Evolutionary conservation across 768 basidiomycete species (phyloP).

Genomic region (Trametes meyenii): DNA sequence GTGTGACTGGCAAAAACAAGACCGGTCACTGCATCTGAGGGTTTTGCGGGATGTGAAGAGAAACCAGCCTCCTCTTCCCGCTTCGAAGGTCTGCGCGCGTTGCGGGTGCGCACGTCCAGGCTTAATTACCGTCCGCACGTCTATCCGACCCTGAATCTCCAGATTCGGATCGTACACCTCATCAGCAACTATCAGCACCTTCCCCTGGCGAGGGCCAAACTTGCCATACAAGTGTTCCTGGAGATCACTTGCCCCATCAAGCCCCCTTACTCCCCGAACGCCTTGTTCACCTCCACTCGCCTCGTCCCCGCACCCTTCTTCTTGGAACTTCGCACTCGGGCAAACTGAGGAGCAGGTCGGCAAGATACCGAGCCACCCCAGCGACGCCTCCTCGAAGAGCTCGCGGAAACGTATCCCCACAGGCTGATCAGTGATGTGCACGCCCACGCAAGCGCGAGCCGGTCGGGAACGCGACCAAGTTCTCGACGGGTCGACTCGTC

Average conservation of each 20-base stretch:
- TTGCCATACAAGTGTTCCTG: conserved; percentile 9
- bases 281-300: background rate
- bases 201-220: conserved; percentile 4
- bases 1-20: conserved; percentile 8
- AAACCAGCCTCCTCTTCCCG: background rate
- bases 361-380: too few species aligned
- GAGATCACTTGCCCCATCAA: conserved; percentile 2
- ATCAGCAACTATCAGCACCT: background rate
- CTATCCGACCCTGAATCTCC: conserved; percentile 11
- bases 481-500: background rate
- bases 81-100: background rate
- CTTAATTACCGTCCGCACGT: conserved; percentile 16
- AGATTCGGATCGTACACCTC: conserved; percentile 16
- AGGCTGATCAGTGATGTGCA: too few species aligned
- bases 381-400: too few species aligned
- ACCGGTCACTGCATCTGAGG: background rate
- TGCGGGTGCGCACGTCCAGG: background rate
- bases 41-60: conserved; percentile 13
- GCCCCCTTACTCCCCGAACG: conserved; percentile 2
- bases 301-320: background rate
- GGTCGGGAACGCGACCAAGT: background rate
- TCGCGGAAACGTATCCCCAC: too few species aligned
- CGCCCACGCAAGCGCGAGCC: too few species aligned
- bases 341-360: too few species aligned
- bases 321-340: too few species aligned